Evolutionary conservation across 2,329 filamentous ascomycete species (phyloP).

Genomic region (Paraconiothyrium sp.): DNA sequence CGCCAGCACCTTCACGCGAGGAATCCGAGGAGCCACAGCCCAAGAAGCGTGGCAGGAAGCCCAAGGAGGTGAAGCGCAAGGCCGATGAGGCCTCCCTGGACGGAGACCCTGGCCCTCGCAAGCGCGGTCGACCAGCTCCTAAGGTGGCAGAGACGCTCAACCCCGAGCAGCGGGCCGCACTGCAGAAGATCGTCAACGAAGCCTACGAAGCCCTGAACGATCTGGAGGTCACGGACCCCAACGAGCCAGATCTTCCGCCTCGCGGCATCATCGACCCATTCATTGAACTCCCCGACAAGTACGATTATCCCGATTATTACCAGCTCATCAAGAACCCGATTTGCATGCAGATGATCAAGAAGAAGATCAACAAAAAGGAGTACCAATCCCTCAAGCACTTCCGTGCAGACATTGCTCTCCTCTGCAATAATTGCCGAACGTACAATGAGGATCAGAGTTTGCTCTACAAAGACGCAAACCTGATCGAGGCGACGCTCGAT

Average conservation of each 20-base stretch:
- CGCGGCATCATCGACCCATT: constrained; percentile 94
- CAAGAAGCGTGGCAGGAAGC: constrained; percentile 85
- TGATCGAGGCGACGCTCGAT: constrained; percentile 75
- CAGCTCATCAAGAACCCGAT: constrained; percentile 91
- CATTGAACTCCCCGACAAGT: constrained; percentile 87
- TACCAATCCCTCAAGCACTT: constrained; percentile 85
- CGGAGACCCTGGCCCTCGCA: constrained; percentile 71
- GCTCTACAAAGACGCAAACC: constrained; percentile 89
- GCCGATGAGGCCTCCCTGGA: constrained; percentile 73
- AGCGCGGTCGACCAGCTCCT: constrained; percentile 70
- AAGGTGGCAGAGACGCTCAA: constrained; percentile 73
- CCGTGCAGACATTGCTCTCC: constrained; percentile 80
- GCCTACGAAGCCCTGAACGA: constrained; percentile 84
- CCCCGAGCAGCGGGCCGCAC: constrained; percentile 74
- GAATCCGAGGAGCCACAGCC: constrained; percentile 81
- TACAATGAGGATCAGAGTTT: constrained; percentile 97
- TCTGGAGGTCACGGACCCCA: constrained; percentile 77
- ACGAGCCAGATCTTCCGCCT: constrained; percentile 65
- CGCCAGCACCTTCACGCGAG: constrained; percentile 80
- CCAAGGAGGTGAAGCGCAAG: constrained; percentile 84
- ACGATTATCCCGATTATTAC: constrained; percentile 94
- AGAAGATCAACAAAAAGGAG: constrained; percentile 95
- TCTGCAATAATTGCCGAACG: constrained; percentile 90
- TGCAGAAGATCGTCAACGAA: constrained; percentile 80
- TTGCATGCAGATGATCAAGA: constrained; percentile 93